A percentile compares a stretch with the other conserved stretches of the same genome.
Conservation (phyloP, 2,329 filamentous ascomycete genomes). For the Pyrenophora teres region DNA sequence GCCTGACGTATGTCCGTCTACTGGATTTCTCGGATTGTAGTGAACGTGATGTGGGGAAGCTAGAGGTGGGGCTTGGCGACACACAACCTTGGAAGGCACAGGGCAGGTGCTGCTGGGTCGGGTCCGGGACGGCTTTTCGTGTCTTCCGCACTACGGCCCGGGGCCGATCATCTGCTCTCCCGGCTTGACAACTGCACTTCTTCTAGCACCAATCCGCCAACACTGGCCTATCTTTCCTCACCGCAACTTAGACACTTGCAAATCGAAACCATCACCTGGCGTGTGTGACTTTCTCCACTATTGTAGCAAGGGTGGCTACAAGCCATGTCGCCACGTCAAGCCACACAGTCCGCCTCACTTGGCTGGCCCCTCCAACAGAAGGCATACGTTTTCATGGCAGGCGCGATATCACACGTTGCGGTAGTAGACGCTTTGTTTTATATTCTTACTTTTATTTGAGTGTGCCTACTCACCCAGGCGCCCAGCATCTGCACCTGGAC, state of each 20-base stretch:
- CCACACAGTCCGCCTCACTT: constrained; percentile 2
- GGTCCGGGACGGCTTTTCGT: constrained; percentile 4
- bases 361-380: constrained; percentile 1
- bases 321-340: constrained; percentile 5
- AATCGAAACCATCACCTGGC: neutral
- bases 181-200: constrained; percentile 1
- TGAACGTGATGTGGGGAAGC: constrained; percentile 13
- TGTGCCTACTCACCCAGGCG: neutral
- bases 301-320: constrained; percentile 3
- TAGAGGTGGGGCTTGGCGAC: constrained; percentile 15
- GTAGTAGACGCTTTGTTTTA: neutral
- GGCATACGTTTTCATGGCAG: constrained; percentile 1
- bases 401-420: neutral
- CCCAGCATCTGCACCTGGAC: neutral
- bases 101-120: constrained; percentile 5
- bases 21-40: constrained; percentile 1
- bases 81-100: neutral
- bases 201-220: constrained; percentile 3
- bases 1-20: constrained; percentile 3
- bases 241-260: constrained; percentile 5
- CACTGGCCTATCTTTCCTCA: neutral
- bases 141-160: constrained; percentile 7
- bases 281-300: neutral
- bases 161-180: neutral
- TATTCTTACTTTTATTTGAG: neutral